These are phyloP conservation scores for Claviceps spartinae DNA, from an alignment of 2,329 filamentous ascomycete genomes.

Conservation along the genomic window DNA sequence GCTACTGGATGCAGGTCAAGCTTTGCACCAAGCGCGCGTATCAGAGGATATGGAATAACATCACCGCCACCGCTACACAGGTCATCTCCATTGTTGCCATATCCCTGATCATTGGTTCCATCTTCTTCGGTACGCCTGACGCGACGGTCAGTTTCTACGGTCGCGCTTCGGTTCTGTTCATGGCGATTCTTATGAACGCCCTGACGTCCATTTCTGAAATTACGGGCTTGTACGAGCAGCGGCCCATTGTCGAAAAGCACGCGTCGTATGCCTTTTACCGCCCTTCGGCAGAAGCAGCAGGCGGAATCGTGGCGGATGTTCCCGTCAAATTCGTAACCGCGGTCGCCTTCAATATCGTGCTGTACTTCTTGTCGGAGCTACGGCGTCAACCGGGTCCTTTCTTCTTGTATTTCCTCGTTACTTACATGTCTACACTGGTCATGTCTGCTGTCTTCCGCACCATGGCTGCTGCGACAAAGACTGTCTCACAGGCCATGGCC, in stretches of 20 bases:
- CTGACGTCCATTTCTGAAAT: slow-evolving; percentile 44
- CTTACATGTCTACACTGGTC: slow-evolving; percentile 51
- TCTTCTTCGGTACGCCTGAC: slow-evolving; percentile 40
- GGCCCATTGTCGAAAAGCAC: slow-evolving; percentile 36
- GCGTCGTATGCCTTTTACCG: slow-evolving; percentile 37
- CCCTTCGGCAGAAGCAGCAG: slow-evolving; percentile 38
- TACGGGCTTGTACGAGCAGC: slow-evolving; percentile 28
- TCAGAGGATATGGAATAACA: slow-evolving; percentile 39
- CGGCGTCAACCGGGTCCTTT: slow-evolving; percentile 50
- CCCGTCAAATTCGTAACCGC: slow-evolving; percentile 42
- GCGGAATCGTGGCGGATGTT: slow-evolving; percentile 40
- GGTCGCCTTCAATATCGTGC: slow-evolving; percentile 37
- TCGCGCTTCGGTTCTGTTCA: slow-evolving; percentile 44
- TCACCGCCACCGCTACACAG: slow-evolving; percentile 30
- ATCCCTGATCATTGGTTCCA: slow-evolving; percentile 46
- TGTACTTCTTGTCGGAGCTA: slow-evolving; percentile 44
- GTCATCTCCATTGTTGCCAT: slow-evolving; percentile 37
- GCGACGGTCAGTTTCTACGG: slow-evolving; percentile 38
- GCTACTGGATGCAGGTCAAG: slow-evolving; percentile 37
- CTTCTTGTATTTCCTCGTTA: slow-evolving; percentile 64
- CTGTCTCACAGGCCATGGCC: slow-evolving; percentile 44
- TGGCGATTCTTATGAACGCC: slow-evolving; percentile 46
- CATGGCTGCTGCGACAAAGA: slow-evolving; percentile 56
- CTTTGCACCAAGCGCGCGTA: slow-evolving; percentile 38
- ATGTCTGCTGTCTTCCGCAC: slow-evolving; percentile 69